Conservation (phyloP, 129 eudicot species). For the Daucus carota region DH1_v3.0 NC_030386.2:24388501-24389000, state of each 20-base stretch:
- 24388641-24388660: constrained; percentile 98
- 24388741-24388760: constrained; percentile 96
- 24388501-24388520: neutral
- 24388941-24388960: constrained; percentile 90
- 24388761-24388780: constrained; percentile 96
- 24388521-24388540: neutral
- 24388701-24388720: constrained; percentile 80
- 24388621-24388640: constrained; percentile 93
- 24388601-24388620: constrained; percentile 92
- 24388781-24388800: constrained; percentile 99
- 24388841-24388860: constrained; percentile 81
- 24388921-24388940: constrained; percentile 90
- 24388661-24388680: constrained; percentile 88
- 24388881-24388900: constrained; percentile 87
- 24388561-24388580: neutral
- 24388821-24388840: constrained; percentile 99
- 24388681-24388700: constrained; percentile 92
- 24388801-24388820: constrained; percentile 97
- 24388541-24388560: neutral
- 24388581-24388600: constrained; percentile 83
- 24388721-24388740: constrained; percentile 98
- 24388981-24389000: constrained; percentile 79
- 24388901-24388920: constrained; percentile 92
- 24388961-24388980: constrained; percentile 97
- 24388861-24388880: constrained; percentile 84